These are phyloP conservation scores for Trebouxia sp. DNA, from an alignment of 139 green algal species.

Conservation along the genomic window DNA sequence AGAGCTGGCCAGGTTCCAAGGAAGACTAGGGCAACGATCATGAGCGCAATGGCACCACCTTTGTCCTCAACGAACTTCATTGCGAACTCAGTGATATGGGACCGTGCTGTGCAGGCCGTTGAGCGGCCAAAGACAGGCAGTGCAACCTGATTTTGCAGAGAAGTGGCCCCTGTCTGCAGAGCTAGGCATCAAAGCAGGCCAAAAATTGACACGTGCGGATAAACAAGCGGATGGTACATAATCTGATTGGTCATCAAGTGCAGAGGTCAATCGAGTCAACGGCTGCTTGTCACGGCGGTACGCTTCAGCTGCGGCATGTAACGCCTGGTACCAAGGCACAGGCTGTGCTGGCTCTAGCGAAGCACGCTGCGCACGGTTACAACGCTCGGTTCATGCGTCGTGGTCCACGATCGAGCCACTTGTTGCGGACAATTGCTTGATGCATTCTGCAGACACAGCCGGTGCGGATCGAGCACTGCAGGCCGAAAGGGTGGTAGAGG, in stretches of 20 bases:
- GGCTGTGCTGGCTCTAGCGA: no score
- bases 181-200: not conserved
- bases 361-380: no score
- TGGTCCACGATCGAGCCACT: no score
- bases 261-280: not conserved
- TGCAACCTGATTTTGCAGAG: no score
- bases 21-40: conserved; percentile 27
- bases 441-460: not conserved
- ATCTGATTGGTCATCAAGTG: not conserved
- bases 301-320: no score
- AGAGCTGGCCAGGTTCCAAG: conserved; percentile 39
- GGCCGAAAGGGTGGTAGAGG: not conserved
- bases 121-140: not conserved
- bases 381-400: no score
- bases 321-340: no score
- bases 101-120: not conserved
- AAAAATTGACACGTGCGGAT: not conserved
- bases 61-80: conserved; percentile 23
- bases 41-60: conserved; percentile 18
- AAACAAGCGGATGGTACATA: not conserved
- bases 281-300: not conserved
- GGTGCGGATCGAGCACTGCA: not conserved
- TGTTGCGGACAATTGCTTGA: not conserved
- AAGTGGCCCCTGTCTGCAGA: not conserved
- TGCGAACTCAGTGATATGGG: not conserved